Percentiles rank a stretch among this genome's conserved stretches.
These are phyloP conservation scores for Aspergillus avenaceus DNA, from an alignment of 495 filamentous ascomycete genomes.

Conservation along the genomic window DNA sequence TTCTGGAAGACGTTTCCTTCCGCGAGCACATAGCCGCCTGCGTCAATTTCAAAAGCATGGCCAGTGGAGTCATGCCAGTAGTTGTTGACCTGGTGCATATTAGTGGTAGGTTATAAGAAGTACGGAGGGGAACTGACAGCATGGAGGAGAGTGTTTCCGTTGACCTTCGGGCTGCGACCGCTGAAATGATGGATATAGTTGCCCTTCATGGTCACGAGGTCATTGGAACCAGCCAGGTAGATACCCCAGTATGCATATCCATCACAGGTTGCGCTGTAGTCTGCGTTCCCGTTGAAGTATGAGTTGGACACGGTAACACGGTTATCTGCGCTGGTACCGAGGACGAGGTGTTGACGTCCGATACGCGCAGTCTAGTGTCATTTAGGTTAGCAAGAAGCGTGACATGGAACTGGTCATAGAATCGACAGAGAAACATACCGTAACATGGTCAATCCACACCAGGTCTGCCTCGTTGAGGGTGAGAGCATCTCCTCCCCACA, in stretches of 20 bases:
- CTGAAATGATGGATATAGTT: conserved; percentile 44
- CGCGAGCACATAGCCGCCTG: conserved; percentile 47
- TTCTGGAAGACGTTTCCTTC: conserved; percentile 58
- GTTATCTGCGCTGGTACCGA: conserved; percentile 32
- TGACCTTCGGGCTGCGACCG: conserved; percentile 37
- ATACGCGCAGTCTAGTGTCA: conserved; percentile 37
- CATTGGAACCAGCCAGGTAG: conserved; percentile 32
- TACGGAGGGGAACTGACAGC: neutral
- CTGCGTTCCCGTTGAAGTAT: conserved; percentile 34
- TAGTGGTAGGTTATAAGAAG: neutral
- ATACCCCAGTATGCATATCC: conserved; percentile 43
- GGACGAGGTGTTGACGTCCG: conserved; percentile 40
- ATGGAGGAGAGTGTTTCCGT: conserved; percentile 37
- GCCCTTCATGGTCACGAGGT: conserved; percentile 31
- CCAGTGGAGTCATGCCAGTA: conserved; percentile 51
- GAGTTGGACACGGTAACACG: conserved; percentile 42
- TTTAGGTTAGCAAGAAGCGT: too few species aligned
- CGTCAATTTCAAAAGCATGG: conserved; percentile 54
- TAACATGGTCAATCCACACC: conserved; percentile 47
- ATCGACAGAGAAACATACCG: conserved; percentile 21
- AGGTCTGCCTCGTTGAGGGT: conserved; percentile 34
- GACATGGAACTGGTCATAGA: neutral
- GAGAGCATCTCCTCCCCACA: conserved; percentile 46
- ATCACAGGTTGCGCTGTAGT: conserved; percentile 39
- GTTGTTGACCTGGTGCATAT: conserved; percentile 48